These are phyloP conservation scores for Oxytropis ochrocephala DNA, from an alignment of 306 rosid species.

Conservation along the genomic window DNA sequence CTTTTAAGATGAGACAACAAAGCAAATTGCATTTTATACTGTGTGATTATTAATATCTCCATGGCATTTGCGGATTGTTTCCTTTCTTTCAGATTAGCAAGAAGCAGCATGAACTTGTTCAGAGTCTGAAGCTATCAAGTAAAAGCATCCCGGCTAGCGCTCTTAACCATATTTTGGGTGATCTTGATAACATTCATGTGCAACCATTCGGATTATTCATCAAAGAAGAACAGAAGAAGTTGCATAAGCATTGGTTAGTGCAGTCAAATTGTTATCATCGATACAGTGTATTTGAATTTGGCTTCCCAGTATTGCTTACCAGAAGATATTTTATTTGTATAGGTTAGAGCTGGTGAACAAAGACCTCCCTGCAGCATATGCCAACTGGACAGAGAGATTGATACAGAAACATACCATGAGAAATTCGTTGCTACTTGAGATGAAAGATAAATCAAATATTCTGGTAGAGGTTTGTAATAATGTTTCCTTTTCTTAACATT, in stretches of 20 bases:
- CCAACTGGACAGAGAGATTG: conserved; percentile 50
- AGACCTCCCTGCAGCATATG: conserved; percentile 70
- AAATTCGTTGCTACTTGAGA: conserved; percentile 52
- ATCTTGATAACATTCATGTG: conserved; percentile 51
- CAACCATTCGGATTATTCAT: conserved; percentile 74
- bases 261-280: background rate
- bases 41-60: background rate
- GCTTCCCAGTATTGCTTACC: conserved; percentile 4
- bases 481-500: conserved; percentile 16
- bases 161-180: conserved; percentile 80
- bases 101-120: conserved; percentile 79
- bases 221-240: conserved; percentile 81
- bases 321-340: conserved; percentile 24
- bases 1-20: conserved; percentile 1
- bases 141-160: conserved; percentile 63
- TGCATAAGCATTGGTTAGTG: conserved; percentile 86
- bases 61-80: conserved; percentile 22
- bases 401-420: conserved; percentile 35
- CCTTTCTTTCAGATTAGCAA: conserved; percentile 69
- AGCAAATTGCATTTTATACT: background rate
- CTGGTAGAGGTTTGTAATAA: conserved; percentile 45
- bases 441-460: conserved; percentile 39
- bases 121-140: conserved; percentile 78
- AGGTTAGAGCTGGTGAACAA: conserved; percentile 72
- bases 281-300: background rate